phyloP scores from a whole-genome alignment of 2,329 filamentous ascomycete genomes.

The Nannizziopsis arthrosporioides region DNA sequence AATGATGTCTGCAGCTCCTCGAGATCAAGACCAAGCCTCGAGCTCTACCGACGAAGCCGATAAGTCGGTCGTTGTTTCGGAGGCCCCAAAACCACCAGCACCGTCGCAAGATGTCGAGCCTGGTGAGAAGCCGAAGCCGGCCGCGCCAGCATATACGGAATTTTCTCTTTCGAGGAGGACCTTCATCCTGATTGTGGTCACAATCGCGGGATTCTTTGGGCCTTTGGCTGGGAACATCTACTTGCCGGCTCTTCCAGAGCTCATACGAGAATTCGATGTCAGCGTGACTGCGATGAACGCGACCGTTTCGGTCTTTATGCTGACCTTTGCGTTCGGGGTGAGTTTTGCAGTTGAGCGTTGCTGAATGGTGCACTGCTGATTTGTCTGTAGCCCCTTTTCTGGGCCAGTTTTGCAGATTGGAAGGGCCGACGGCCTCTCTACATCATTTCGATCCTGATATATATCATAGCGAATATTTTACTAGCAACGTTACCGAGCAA shows the following conservation, averaged over 20 bases:
- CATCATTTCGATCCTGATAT: slow-evolving; percentile 2
- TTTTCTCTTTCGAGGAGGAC: slow-evolving; percentile 27
- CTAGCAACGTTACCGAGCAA: slow-evolving; percentile 3
- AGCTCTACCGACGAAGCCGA: too few relatives aligned
- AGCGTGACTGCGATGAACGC: slow-evolving; percentile 31
- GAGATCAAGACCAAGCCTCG: neutral
- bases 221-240: slow-evolving; percentile 38
- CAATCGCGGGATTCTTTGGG: slow-evolving; percentile 34
- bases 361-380: neutral
- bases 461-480: slow-evolving; percentile 1
- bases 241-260: slow-evolving; percentile 30
- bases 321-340: slow-evolving; percentile 27
- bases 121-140: neutral
- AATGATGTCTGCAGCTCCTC: neutral
- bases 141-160: slow-evolving; percentile 27
- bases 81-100: neutral
- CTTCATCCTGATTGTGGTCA: slow-evolving; percentile 32
- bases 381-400: neutral
- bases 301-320: slow-evolving; percentile 38
- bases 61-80: neutral
- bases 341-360: slow-evolving; percentile 13
- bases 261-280: slow-evolving; percentile 30
- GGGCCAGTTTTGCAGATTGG: neutral
- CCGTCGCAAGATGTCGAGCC: neutral
- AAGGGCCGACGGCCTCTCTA: slow-evolving; percentile 1